Evolutionary conservation across 2,329 filamentous ascomycete genomes (phyloP).

Genomic region (Aspergillus felis): DNA sequence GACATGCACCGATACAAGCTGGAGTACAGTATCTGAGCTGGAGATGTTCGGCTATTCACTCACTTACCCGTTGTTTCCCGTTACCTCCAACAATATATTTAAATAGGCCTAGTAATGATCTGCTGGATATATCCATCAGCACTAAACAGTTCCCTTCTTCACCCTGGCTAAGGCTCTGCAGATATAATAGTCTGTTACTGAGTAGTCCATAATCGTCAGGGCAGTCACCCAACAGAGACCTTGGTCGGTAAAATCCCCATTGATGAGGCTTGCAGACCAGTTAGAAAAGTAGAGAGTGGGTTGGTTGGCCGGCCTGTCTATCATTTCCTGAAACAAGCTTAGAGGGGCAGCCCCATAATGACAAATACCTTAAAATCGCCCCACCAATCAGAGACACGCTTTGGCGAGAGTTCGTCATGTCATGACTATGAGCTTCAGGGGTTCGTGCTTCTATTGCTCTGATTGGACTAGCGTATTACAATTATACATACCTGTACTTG

Average conservation of each 20-base stretch:
- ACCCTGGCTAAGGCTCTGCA: not conserved
- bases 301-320: constrained; percentile 11
- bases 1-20: not conserved
- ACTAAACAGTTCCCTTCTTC: not conserved
- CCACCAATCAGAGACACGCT: constrained; percentile 11
- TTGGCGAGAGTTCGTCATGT: constrained; percentile 14
- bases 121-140: not conserved
- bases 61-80: not conserved
- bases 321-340: constrained; percentile 14
- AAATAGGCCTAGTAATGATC: not conserved
- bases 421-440: constrained; percentile 11
- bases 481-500: not conserved
- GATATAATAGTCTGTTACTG: too few relatives aligned
- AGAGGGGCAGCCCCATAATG: constrained; percentile 12
- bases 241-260: not conserved
- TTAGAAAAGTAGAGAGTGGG: not conserved
- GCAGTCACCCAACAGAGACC: not conserved
- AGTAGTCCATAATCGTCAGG: too few relatives aligned
- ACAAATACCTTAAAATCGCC: constrained; percentile 22
- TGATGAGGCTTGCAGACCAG: not conserved
- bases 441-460: constrained; percentile 16
- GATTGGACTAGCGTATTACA: not conserved
- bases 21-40: not conserved
- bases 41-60: not conserved
- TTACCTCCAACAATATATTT: too few relatives aligned